These are phyloP conservation scores for Crataegus laevigata DNA, from an alignment of 306 rosid species.

Conservation along the genomic window DNA sequence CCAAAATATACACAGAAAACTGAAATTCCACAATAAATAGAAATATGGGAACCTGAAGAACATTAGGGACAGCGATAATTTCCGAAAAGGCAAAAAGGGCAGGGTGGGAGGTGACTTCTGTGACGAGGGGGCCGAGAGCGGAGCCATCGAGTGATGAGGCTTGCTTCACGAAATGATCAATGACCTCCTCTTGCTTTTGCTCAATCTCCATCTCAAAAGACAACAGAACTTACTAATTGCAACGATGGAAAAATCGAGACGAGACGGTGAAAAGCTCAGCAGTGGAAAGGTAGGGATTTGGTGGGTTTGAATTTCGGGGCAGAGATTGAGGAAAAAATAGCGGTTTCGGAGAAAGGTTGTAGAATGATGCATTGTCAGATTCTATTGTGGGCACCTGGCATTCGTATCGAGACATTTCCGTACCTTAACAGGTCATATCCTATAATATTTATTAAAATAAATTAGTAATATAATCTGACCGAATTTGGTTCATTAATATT, in stretches of 20 bases:
- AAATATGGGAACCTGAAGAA: constrained; percentile 45
- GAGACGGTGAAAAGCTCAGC: background rate
- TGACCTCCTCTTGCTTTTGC: constrained; percentile 71
- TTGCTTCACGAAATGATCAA: constrained; percentile 71
- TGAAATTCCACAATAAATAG: background rate
- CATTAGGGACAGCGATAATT: constrained; percentile 67
- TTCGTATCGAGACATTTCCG: no score
- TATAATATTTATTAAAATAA: no score
- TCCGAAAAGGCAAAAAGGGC: constrained; percentile 87
- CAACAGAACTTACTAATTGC: background rate
- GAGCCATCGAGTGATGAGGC: constrained; percentile 48
- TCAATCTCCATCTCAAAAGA: constrained; percentile 66
- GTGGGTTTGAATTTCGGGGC: background rate
- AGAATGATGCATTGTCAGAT: no score
- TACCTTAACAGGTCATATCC: no score
- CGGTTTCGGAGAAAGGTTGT: background rate
- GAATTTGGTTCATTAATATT: no score
- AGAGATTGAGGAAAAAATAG: background rate
- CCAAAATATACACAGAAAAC: background rate
- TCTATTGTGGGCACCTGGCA: no score
- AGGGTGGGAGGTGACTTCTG: constrained; percentile 79
- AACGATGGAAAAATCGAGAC: background rate
- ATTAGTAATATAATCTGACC: no score
- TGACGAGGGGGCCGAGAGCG: constrained; percentile 42
- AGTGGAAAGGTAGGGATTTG: constrained; percentile 10